Evolutionary conservation across 1,284 basidiomycete genomes (phyloP).

Genomic region (Paramarasmius palmivorus): DNA sequence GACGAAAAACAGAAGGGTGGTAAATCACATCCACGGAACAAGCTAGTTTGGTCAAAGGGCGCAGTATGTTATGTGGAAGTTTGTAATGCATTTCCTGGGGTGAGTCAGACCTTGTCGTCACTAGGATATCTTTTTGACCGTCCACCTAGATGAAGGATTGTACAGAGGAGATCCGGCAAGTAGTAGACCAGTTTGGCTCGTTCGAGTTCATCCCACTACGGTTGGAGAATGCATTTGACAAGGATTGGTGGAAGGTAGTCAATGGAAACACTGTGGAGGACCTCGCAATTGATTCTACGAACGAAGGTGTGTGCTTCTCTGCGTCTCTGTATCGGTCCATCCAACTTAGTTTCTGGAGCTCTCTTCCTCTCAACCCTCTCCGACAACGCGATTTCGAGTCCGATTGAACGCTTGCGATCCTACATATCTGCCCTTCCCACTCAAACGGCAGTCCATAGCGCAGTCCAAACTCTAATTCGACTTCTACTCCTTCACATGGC

Average conservation of each 20-base stretch:
- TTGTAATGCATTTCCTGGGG: conserved; percentile 59
- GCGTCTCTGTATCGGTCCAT: conserved; percentile 14
- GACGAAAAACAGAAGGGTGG: conserved; percentile 48
- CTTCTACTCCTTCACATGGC: conserved; percentile 74
- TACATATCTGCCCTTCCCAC: conserved; percentile 78
- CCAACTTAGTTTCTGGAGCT: conserved; percentile 18
- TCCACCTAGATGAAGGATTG: conserved; percentile 51
- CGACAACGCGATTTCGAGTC: conserved; percentile 30
- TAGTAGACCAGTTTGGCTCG: conserved; percentile 47
- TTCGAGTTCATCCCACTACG: conserved; percentile 62
- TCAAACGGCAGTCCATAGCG: conserved; percentile 67
- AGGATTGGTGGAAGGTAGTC: conserved; percentile 60
- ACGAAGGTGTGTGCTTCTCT: conserved; percentile 49
- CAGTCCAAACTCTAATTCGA: conserved; percentile 65
- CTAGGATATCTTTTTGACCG: conserved; percentile 2
- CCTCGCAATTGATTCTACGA: conserved; percentile 45
- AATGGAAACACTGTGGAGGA: conserved; percentile 29
- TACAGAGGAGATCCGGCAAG: conserved; percentile 47
- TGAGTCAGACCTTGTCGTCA: conserved; percentile 33
- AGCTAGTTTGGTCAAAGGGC: conserved; percentile 61
- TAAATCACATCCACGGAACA: conserved; percentile 64
- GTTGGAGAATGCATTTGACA: conserved; percentile 73
- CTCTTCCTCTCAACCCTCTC: conserved; percentile 25
- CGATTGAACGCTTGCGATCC: conserved; percentile 50
- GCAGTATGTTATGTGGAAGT: conserved; percentile 71